Base-by-base conservation (phyloP, 1,139 yeast species). In the Chernovozyma aurita region DNA sequence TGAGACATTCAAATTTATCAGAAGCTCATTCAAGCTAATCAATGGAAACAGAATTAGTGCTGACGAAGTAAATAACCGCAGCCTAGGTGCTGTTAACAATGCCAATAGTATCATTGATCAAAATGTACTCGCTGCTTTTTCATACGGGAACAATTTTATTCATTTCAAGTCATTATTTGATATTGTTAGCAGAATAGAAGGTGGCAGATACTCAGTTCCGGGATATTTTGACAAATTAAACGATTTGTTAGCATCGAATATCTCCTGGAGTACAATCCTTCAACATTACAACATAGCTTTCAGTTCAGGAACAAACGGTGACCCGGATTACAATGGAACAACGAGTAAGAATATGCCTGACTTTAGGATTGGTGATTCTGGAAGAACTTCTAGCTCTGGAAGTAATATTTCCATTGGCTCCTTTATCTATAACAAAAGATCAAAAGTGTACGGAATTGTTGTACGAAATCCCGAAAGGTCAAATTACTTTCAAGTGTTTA, bases 401-500 rank as follows among this genome's bases (percentile, higher is more conserved):
- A 11, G 15, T 6, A 12, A 26, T 12, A 6, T 26, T 16, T 18
- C 32, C 14, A 20, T 14, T 16, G 57, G 58, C 5, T 26, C 33
- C 3, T 36, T 54, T 9, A 41, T 54, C 1, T 35, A 35, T 16
- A 53, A 53, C 33, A 33, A 33, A 0, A 49, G 49, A 35, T 50
- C 44, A 24, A 35, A 39, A 18, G 37, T 39, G 4, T 36, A 38
- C 21, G 57, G 54, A 0, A 36, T 53, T 13, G 28, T 53, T 11
- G 34, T 24, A 11, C 16, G 18, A 14, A 6, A 18, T n/a, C 17
- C 8, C 21, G 15, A 26, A 13, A 8, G 35, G 34, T n/a, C 14
- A 4, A 8, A 9, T 8, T 36, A 26, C 27, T 37, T 28, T n/a
- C 29, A 33, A 16, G 39, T 38, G 14, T 36, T 18, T 31, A 40